Evolutionary conservation across 805 yeast species (phyloP), one percentile per base, ranked within the genome.

Genomic region (Blastobotrys terrestris): DNA sequence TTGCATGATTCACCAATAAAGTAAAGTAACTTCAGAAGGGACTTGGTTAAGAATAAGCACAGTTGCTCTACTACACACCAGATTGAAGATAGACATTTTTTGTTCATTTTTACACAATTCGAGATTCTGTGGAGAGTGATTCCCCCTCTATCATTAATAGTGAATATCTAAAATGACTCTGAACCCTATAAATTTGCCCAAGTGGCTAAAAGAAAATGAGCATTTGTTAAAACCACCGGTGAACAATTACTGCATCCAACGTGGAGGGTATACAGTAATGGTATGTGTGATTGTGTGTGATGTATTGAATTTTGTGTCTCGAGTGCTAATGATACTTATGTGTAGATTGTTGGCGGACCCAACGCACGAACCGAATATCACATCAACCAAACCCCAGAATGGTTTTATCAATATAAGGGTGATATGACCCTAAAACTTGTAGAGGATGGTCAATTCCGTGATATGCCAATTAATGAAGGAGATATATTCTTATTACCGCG

Each of bases 211-310:
- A 41, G 95, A 87, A 62, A 87, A 91, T 67, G 73, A 76, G 19
- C 81, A 86, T 58, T 74, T 87, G 13, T 76, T 91, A 40, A 83
- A 87, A 66, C 97, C 97, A 1, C 97, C 97, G 1, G 96, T 91
- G 35, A 89, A 89, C 68, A 91, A 91, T 65, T 91, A 71, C 70
- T 89, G 97, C 63, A 78, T 91, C 26, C 96, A 91, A 68, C 75
- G 90, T 47, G 96, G 95, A 3, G 97, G 97, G 0, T 87, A 86
- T 66, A 90, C 97, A 0, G 89, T 90, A 39, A 91, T 91, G 97
- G 73, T 70, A 55, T 40, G 64, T 16, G 39, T 15, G 13, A 6
- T 20, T 2, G 20, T 6, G n/a, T n/a, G n/a, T n/a, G n/a, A n/a
- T n/a, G n/a, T n/a, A n/a, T n/a, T n/a, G n/a, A n/a, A n/a, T n/a